Percentiles rank a stretch among this genome's conserved stretches.
Evolutionary conservation across 1,139 yeast species (phyloP).

Genomic region (Yamadazyma sp.): DNA sequence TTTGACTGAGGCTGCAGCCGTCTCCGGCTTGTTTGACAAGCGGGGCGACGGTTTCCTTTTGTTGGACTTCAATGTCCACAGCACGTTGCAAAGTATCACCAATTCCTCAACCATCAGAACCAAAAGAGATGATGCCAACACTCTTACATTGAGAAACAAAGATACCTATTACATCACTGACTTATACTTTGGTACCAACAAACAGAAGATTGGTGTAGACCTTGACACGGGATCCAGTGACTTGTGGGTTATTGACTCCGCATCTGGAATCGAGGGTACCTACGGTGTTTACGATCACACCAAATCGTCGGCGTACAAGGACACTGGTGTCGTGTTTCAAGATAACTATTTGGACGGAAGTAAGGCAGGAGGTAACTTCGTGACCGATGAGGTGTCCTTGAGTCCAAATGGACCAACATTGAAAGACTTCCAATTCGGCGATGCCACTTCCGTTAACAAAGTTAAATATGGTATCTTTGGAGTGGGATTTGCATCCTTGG

Average conservation of each 20-base stretch:
- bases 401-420: constrained; percentile 4
- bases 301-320: constrained; percentile 6
- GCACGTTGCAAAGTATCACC: no score
- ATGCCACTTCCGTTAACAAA: constrained; percentile 4
- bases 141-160: constrained; percentile 27
- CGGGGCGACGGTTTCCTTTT: constrained; percentile 6
- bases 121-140: no score
- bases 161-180: constrained; percentile 49
- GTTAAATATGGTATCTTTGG: constrained; percentile 47
- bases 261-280: neutral
- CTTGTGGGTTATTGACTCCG: constrained; percentile 30
- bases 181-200: constrained; percentile 33
- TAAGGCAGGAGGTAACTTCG: constrained; percentile 9
- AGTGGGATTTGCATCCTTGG: constrained; percentile 33
- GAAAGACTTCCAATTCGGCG: constrained; percentile 8
- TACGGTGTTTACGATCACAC: constrained; percentile 9
- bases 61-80: constrained; percentile 11
- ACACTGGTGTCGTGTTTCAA: constrained; percentile 2
- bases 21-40: constrained; percentile 11
- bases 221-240: constrained; percentile 50
- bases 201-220: constrained; percentile 29
- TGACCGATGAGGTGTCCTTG: constrained; percentile 7
- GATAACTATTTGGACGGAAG: constrained; percentile 8
- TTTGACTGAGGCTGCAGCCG: constrained; percentile 9
- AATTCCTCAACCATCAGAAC: no score